Base-by-base conservation (phyloP, 345 rosid species). In the Corchorus capsularis region DNA sequence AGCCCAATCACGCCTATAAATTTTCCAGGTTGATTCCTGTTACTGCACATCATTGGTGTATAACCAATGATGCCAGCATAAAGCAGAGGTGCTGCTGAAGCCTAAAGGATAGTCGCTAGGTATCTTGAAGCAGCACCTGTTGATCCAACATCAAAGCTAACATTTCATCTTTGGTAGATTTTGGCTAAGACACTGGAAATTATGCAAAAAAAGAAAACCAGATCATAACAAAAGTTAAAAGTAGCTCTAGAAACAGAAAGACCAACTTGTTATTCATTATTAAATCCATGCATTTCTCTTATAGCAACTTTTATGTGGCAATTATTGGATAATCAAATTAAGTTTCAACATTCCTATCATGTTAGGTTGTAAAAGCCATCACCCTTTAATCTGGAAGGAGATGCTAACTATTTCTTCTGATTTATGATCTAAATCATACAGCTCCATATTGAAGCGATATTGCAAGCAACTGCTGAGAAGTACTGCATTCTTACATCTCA, bases 61-160 rank as follows among this genome's bases (percentile, higher is more conserved):
- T 90, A 94, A 63, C 91, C 96, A 5, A 94, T 94, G 71, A 93
- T 87, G 80, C 98, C 94, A 79, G 96, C 99, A 83, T 97, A 93
- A 16, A 95, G 96, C 80, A 89, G 81, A 16, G 97, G 99, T 11
- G 98, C 98, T 59, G 96, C 94, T 54, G 82, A 83, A 64, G 85
- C 92, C 88, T 27, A 87, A 12, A 3, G 98, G 97, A 79, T 86
- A 91, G 79, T 74, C 83, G 46, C 81, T 65, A 17, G 98, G 93
- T 79, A 95, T 89, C 79, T 68, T 85, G 73, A 82, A 92, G 79
- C 99, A 95, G 81, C 88, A 95, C 84, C 99, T 95, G 84, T 80
- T 80, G 60, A 68, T 64, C 69, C 49, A 73, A 63, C 66, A 54
- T 50, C 41, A 59, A 72, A 72, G 15, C 43, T 53, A 12, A 50